Conservation (phyloP, 768 basidiomycete genomes). For the Calocybe indica region DNA sequence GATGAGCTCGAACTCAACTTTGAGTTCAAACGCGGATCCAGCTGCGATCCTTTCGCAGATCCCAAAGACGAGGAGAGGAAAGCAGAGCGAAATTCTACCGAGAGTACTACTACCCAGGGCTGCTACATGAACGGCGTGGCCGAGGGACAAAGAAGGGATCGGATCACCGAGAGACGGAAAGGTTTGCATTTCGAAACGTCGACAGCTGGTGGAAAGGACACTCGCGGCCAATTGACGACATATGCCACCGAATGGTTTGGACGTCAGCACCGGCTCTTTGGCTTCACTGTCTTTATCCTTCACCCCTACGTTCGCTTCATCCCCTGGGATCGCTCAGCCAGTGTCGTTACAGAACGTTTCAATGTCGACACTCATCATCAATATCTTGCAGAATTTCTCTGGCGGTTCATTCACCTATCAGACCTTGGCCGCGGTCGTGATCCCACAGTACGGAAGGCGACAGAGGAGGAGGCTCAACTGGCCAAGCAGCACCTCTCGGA, state of each 20-base stretch:
- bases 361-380: constrained; percentile 11
- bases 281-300: constrained; percentile 20
- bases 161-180: neutral
- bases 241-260: constrained; percentile 14
- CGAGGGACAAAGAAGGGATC: neutral
- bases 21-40: constrained; percentile 10
- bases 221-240: constrained; percentile 16
- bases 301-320: constrained; percentile 20
- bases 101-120: no score
- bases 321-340: constrained; percentile 25
- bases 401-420: constrained; percentile 15
- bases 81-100: no score
- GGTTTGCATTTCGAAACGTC: constrained; percentile 3
- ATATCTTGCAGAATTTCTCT: constrained; percentile 21
- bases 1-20: constrained; percentile 4
- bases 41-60: constrained; percentile 9
- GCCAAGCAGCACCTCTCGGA: constrained; percentile 5
- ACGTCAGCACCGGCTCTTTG: constrained; percentile 20
- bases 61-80: no score
- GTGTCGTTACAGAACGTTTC: constrained; percentile 21
- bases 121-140: constrained; percentile 1
- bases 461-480: constrained; percentile 1
- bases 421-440: constrained; percentile 18
- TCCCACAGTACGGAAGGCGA: constrained; percentile 13
- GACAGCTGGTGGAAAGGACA: neutral